These are phyloP conservation scores for Sisymbrium altissimum DNA, from an alignment of 345 rosid genomes.

Conservation along the genomic window DNA sequence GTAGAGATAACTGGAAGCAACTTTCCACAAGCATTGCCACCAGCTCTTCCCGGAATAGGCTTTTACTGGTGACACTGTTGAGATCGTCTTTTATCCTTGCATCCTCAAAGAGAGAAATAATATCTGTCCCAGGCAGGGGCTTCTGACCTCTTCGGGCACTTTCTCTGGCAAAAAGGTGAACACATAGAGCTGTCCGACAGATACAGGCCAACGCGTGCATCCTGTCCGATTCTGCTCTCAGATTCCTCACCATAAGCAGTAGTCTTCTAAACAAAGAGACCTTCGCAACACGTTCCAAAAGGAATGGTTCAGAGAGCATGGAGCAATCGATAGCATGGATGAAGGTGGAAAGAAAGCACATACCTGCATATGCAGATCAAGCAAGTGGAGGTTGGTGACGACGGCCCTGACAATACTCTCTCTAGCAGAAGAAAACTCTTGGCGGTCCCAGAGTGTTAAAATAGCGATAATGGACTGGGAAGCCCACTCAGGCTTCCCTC, in stretches of 20 bases:
- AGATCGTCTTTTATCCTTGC: slow-evolving; percentile 86
- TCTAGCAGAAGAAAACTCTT: slow-evolving; percentile 96
- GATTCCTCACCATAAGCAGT: slow-evolving; percentile 94
- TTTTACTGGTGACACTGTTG: slow-evolving; percentile 70
- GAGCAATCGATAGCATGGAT: background rate
- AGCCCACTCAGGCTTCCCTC: slow-evolving; percentile 99
- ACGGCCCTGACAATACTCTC: slow-evolving; percentile 97
- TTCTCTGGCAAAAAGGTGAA: slow-evolving; percentile 94
- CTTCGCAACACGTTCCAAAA: slow-evolving; percentile 45
- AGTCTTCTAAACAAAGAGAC: slow-evolving; percentile 90
- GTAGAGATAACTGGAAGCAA: slow-evolving; percentile 96
- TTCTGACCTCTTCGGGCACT: slow-evolving; percentile 97
- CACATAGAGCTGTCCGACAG: slow-evolving; percentile 97
- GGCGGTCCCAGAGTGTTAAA: slow-evolving; percentile 97
- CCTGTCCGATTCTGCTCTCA: slow-evolving; percentile 97
- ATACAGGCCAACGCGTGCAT: slow-evolving; percentile 99
- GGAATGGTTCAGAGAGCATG: slow-evolving; percentile 13
- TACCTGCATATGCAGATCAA: slow-evolving; percentile 99
- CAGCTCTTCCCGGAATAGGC: slow-evolving; percentile 89
- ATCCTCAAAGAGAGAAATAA: slow-evolving; percentile 95
- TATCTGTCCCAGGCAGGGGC: slow-evolving; percentile 93
- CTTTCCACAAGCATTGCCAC: slow-evolving; percentile 97
- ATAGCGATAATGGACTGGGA: slow-evolving; percentile 88
- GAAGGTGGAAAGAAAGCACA: background rate
- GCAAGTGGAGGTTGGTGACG: slow-evolving; percentile 86